A percentile compares a stretch with the other conserved stretches of the same genome.
Conservation (phyloP, 2,329 filamentous ascomycete species). For the Podosphaera aphanis region DNA sequence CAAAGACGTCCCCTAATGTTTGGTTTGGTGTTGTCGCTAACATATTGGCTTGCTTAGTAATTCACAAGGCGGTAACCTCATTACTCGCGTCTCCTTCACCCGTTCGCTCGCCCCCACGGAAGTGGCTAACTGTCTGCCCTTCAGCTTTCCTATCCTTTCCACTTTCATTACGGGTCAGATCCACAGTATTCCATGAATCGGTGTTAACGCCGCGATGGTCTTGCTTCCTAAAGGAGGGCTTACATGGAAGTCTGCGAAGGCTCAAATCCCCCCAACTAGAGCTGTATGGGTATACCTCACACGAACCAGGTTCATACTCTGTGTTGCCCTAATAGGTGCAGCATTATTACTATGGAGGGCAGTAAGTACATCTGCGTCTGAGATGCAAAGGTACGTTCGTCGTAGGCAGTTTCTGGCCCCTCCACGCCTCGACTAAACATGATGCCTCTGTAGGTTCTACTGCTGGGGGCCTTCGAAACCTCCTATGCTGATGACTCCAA, state of each 20-base stretch:
- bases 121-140: conserved; percentile 7
- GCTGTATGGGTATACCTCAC: conserved; percentile 48
- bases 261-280: conserved; percentile 54
- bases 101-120: not conserved
- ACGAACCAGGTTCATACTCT: conserved; percentile 53
- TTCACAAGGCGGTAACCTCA: not conserved
- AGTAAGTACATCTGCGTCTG: conserved; percentile 53
- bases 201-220: conserved; percentile 13
- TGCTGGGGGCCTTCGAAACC: conserved; percentile 89
- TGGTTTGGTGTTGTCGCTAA: no score
- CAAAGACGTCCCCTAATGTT: no score
- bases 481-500: conserved; percentile 85
- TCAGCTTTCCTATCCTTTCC: conserved; percentile 4
- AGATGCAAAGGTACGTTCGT: conserved; percentile 58
- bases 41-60: not conserved
- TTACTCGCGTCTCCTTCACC: not conserved
- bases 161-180: conserved; percentile 8
- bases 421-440: not conserved
- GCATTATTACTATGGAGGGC: conserved; percentile 73
- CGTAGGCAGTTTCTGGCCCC: not conserved
- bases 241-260: conserved; percentile 76
- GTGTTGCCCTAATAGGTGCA: conserved; percentile 44
- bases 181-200: conserved; percentile 12
- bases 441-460: conserved; percentile 46
- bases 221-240: conserved; percentile 16